Base-by-base conservation (phyloP, 108 stramenopile genomes). In the Stephanodiscus triporus region DNA sequence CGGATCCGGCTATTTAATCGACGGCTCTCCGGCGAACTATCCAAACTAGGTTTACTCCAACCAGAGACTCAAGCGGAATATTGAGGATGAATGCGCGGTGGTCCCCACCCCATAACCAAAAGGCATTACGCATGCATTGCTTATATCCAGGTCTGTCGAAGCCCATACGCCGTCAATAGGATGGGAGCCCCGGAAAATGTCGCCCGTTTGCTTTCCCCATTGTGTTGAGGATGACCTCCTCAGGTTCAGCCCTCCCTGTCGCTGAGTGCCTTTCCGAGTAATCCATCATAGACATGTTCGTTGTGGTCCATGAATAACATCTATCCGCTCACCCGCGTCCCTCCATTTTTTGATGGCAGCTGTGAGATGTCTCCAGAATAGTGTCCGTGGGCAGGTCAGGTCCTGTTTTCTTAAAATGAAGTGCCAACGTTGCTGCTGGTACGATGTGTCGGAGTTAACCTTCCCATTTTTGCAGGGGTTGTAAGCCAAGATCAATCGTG, bases 261-360 rank as follows among this genome's bases (percentile, higher is more conserved):
- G 0, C 16, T 13, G 2, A 69, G 40, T 0, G 22, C 6, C 14
- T 40, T 56, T 8, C 30, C 56, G 1, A 57, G 24, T 5, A 0
- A 2, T 9, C 29, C 29, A 5, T 36, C 8, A 43, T 69, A 57
- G 4, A 58, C n/a, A 55, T 57, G 27, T 9, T 69, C 68, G 10
- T 69, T 69, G 19, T 22, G 14, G 30, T 69, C 54, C 55, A 69
- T 40, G 22, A 37, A 56, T 1, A 69, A 9, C 7, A 69, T 69
- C 0, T 51, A n/a, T 49, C 54, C 40, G 22, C 0, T 69, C 55
- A 3, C 56, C 68, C 1, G 2, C 51, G 3, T 6, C 8, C 7
- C 8, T 9, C 51, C 51, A 53, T 8, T 53, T 53, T 53, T 19
- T 53, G 0, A 53, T 24, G 17, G 17, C 19, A 20, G 49, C 51